Evolutionary conservation across 345 rosid genomes (phyloP).

Genomic region (Hypericum androsaemum): DNA sequence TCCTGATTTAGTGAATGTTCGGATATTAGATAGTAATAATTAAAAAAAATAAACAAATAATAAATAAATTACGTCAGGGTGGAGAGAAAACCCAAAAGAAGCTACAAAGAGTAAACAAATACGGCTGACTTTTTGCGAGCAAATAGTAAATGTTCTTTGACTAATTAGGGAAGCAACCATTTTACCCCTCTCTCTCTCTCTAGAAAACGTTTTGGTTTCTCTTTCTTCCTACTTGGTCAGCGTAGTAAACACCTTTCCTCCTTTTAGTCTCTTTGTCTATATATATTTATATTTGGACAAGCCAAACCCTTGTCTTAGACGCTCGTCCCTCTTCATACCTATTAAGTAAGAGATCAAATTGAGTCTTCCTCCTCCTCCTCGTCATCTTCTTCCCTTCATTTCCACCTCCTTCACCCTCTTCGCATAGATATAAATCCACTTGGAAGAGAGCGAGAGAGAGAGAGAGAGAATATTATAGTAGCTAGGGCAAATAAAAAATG

Average conservation of each 20-base stretch:
- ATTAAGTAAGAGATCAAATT: too few relatives aligned
- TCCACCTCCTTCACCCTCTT: background rate
- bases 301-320: slow-evolving; percentile 14
- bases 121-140: slow-evolving; percentile 42
- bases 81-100: background rate
- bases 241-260: slow-evolving; percentile 1
- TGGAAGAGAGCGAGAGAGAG: background rate
- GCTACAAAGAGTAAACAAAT: slow-evolving; percentile 19
- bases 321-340: slow-evolving; percentile 14
- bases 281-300: slow-evolving; percentile 19
- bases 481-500: slow-evolving; percentile 4
- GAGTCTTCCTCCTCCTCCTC: too few relatives aligned
- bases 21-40: too few relatives aligned
- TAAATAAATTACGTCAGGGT: too few relatives aligned
- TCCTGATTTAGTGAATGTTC: too few relatives aligned
- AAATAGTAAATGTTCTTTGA: slow-evolving; percentile 48
- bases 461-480: background rate
- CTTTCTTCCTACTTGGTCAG: slow-evolving; percentile 30
- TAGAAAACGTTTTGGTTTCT: background rate
- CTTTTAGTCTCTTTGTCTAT: slow-evolving; percentile 4
- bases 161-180: too few relatives aligned
- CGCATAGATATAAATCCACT: too few relatives aligned
- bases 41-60: too few relatives aligned
- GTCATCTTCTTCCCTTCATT: background rate
- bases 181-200: too few relatives aligned